These are phyloP conservation scores for Plasmopara muralis DNA, from an alignment of 352 stramenopile genomes.

Conservation along the genomic window DNA sequence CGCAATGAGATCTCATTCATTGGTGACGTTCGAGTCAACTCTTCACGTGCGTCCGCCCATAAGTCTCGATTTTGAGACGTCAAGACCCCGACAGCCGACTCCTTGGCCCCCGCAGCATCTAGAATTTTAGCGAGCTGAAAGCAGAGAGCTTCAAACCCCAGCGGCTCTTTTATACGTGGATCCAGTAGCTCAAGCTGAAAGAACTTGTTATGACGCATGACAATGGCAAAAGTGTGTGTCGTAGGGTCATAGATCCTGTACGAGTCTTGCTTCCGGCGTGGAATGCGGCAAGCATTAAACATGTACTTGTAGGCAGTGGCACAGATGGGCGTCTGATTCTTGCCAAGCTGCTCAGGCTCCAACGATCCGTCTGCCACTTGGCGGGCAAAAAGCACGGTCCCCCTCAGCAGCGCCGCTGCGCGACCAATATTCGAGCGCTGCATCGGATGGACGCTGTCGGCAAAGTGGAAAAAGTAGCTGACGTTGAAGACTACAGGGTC, in stretches of 20 bases:
- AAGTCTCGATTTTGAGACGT: constrained; percentile 61
- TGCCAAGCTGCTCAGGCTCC: constrained; percentile 84
- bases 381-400: constrained; percentile 86
- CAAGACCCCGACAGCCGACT: constrained; percentile 58
- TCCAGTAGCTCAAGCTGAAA: constrained; percentile 59
- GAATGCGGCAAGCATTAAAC: constrained; percentile 94
- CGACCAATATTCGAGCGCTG: constrained; percentile 60
- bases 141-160: constrained; percentile 55
- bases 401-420: constrained; percentile 79
- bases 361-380: constrained; percentile 80
- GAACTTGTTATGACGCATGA: constrained; percentile 83
- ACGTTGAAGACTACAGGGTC: constrained; percentile 85
- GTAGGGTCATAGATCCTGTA: constrained; percentile 88
- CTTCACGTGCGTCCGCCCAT: constrained; percentile 73
- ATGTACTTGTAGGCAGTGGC: constrained; percentile 91
- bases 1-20: constrained; percentile 55
- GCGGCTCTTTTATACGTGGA: constrained; percentile 19
- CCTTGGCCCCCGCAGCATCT: constrained; percentile 36
- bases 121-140: constrained; percentile 51
- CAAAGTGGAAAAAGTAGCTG: constrained; percentile 88
- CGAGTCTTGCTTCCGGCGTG: constrained; percentile 58
- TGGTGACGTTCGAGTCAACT: constrained; percentile 41
- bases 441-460: constrained; percentile 44
- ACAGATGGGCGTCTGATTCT: constrained; percentile 88
- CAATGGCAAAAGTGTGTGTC: constrained; percentile 80